Evolutionary conservation across 2,329 filamentous ascomycete genomes (phyloP), one percentile per base, ranked within the genome.

Genomic region (Clonostachys chloroleuca): DNA sequence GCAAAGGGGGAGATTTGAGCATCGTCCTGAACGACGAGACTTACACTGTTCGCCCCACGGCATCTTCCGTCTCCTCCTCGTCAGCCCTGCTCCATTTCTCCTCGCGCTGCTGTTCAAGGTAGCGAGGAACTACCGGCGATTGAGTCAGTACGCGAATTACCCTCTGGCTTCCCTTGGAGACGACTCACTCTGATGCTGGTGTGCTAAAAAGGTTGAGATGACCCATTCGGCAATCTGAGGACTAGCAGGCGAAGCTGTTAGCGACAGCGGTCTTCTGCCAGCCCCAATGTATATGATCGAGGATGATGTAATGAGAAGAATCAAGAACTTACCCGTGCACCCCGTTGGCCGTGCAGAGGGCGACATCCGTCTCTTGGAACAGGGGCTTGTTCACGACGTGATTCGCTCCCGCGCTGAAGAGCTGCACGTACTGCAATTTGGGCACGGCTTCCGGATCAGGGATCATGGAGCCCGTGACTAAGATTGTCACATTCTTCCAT

Each of bases 221-320:
- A 81, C 67, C 78, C 78, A 81, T 58, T 81, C 78, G 0, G 77
- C 63, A 50, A 81, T 81, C 53, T 80, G 77, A 3, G 77, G 77
- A 2, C 77, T 79, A 42, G 40, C 10, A n/a, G n/a, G 8, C 24
- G 4, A 30, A 8, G 12, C 10, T 33, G 12, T 46, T 9, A 44
- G 34, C 7, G 17, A 2, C 16, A 40, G 12, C 36, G 40, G n/a
- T 10, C 7, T 3, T 2, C 12, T 2, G 1, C 2, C 9, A 10
- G 14, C 43, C 10, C 34, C 10, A 9, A 30, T 3, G 14, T 24
- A 3, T 7, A 41, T 18, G 16, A 42, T 30, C 9, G 8, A 30
- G 24, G 9, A 30, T 30, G 24, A 30, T 10, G 8, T 30, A 14
- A 1, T 14, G 36, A 4, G 10, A 17, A 16, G 8, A 8, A 4